Conservation (phyloP, 257 asterid genomes). For the Solanum gandarillasii region DNA sequence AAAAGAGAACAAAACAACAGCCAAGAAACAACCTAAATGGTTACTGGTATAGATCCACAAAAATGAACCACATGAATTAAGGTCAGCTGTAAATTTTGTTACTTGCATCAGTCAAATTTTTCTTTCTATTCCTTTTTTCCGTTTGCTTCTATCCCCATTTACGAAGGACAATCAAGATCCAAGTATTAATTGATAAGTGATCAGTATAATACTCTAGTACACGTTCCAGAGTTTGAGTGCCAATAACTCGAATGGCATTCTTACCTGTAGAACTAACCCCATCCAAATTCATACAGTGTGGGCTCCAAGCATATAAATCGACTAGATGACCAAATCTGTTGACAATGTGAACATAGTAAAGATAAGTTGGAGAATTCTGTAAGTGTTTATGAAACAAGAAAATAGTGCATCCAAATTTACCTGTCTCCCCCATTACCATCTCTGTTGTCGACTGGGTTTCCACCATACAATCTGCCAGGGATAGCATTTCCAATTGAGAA, state of each 20-base stretch:
- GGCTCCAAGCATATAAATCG: conserved; percentile 76
- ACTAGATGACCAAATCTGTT: conserved; percentile 56
- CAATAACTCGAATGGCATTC: not conserved
- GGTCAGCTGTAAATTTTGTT: not conserved
- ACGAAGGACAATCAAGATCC: not conserved
- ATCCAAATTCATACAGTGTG: conserved; percentile 59
- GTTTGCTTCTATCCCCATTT: not conserved
- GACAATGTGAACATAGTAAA: conserved; percentile 3
- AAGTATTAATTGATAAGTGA: not conserved
- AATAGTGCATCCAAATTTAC: conserved; percentile 13
- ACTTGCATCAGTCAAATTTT: not conserved
- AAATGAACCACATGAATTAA: not conserved
- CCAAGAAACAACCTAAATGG: not conserved
- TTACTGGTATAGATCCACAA: not conserved
- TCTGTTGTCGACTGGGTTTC: conserved; percentile 26
- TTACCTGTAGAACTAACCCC: conserved; percentile 54
- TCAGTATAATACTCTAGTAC: not conserved
- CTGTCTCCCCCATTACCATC: conserved; percentile 47
- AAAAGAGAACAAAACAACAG: not conserved
- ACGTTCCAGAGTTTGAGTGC: not conserved
- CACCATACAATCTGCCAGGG: conserved; percentile 80
- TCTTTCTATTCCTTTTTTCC: not conserved
- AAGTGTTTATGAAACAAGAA: not conserved
- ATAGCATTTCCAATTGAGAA: conserved; percentile 77
- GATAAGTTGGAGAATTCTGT: not conserved